A percentile compares a stretch with the other conserved stretches of the same genome.
phyloP scores from a whole-genome alignment of 2,329 filamentous ascomycete species.

The Fusarium incarnatum region DNA sequence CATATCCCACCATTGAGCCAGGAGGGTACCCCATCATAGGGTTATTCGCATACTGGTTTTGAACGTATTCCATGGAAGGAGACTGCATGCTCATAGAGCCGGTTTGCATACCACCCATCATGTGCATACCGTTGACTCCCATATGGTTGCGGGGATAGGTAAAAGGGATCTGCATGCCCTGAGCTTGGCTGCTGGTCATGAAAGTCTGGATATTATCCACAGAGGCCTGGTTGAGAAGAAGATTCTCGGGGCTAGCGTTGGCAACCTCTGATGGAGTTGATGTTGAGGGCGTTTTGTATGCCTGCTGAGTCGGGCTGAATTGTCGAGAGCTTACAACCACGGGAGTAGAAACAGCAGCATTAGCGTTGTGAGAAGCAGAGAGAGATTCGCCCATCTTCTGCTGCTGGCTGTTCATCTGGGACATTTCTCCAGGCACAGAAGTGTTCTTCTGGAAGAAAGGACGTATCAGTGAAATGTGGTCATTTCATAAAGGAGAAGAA shows the following conservation, averaged over 20 bases:
- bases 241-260: not conserved
- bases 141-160: not conserved
- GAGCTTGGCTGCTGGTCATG: not conserved
- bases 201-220: not conserved
- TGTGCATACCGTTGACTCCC: not conserved
- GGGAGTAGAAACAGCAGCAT: not conserved
- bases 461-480: not conserved
- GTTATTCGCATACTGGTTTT: not conserved
- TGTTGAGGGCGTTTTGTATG: not conserved
- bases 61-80: not conserved
- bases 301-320: not conserved
- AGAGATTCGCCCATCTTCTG: not conserved
- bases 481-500: not conserved
- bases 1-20: not conserved
- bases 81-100: not conserved
- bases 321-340: slow-evolving; percentile 2
- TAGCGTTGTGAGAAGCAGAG: not conserved
- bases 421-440: not conserved
- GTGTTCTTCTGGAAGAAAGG: not conserved
- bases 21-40: too few species aligned
- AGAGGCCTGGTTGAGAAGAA: not conserved
- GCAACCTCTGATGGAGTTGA: not conserved
- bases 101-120: not conserved
- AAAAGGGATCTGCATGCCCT: not conserved
- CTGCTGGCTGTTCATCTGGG: not conserved